Conservation (phyloP, 2,329 filamentous ascomycete genomes). For the Aspergillus calidoustus region DNA sequence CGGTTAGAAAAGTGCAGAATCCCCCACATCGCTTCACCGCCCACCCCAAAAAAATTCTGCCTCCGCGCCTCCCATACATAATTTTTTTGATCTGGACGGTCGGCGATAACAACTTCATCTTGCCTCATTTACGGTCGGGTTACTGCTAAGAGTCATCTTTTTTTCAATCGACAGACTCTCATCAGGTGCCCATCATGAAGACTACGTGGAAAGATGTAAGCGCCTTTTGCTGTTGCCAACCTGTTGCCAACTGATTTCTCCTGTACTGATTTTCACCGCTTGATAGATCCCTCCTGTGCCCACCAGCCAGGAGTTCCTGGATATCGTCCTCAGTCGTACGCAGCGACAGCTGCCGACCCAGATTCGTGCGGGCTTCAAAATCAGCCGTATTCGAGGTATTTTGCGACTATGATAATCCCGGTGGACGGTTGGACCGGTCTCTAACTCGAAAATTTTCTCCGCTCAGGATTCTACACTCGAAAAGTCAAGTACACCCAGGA, state of each 20-base stretch:
- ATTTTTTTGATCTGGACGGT: constrained; percentile 17
- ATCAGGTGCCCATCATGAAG: constrained; percentile 55
- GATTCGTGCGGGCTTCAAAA: constrained; percentile 95
- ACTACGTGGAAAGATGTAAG: constrained; percentile 62
- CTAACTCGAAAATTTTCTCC: constrained; percentile 35
- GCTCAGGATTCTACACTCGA: constrained; percentile 83
- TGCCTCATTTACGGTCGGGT: constrained; percentile 23
- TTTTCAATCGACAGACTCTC: constrained; percentile 27
- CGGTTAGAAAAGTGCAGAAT: constrained; percentile 20
- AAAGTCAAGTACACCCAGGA: constrained; percentile 99
- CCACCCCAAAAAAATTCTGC: constrained; percentile 19
- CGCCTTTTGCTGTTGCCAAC: not conserved
- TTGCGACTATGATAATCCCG: constrained; percentile 2
- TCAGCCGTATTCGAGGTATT: constrained; percentile 78
- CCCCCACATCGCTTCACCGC: constrained; percentile 20
- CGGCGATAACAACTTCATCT: constrained; percentile 16
- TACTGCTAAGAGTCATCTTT: constrained; percentile 31
- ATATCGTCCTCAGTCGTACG: constrained; percentile 93
- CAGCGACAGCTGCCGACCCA: constrained; percentile 93
- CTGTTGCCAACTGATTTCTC: not conserved
- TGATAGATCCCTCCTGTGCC: constrained; percentile 78
- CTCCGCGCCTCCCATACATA: constrained; percentile 11
- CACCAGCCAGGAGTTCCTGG: constrained; percentile 92
- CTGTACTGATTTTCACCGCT: constrained; percentile 38
- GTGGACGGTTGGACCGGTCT: constrained; percentile 1